A percentile compares a stretch with the other conserved stretches of the same genome.
Evolutionary conservation across 352 stramenopile genomes (phyloP).

Genomic region (Globisporangium megalacanthum): DNA sequence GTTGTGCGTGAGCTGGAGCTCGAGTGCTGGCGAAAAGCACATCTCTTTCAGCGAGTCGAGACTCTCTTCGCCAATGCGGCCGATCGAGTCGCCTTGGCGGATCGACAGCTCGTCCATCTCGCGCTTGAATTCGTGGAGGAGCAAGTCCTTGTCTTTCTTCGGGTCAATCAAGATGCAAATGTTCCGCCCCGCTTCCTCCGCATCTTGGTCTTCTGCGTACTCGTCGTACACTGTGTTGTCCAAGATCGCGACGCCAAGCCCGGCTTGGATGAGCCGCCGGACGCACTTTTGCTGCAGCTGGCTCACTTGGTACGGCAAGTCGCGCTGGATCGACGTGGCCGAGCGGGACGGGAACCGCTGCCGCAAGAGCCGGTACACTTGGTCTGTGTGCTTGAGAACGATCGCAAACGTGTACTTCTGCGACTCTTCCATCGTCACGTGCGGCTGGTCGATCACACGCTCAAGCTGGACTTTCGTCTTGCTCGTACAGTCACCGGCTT

Average conservation of each 20-base stretch:
- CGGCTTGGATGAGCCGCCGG: slow-evolving; percentile 72
- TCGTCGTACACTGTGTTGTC: slow-evolving; percentile 66
- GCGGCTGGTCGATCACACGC: slow-evolving; percentile 34
- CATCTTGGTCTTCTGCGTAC: slow-evolving; percentile 24
- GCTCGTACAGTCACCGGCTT: slow-evolving; percentile 6
- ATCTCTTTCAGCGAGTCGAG: slow-evolving; percentile 76
- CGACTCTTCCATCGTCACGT: slow-evolving; percentile 80
- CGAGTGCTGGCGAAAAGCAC: slow-evolving; percentile 80
- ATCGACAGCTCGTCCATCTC: slow-evolving; percentile 84
- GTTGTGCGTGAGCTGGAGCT: slow-evolving; percentile 85
- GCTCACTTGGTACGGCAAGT: slow-evolving; percentile 64
- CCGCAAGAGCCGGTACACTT: slow-evolving; percentile 64
- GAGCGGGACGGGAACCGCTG: slow-evolving; percentile 68
- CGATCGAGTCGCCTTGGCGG: slow-evolving; percentile 61
- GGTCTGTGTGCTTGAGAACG: slow-evolving; percentile 76
- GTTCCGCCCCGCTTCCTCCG: slow-evolving; percentile 58
- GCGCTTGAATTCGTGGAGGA: slow-evolving; percentile 85
- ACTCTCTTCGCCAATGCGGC: slow-evolving; percentile 66
- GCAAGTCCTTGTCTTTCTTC: slow-evolving; percentile 76
- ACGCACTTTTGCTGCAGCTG: slow-evolving; percentile 80
- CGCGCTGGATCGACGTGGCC: slow-evolving; percentile 53
- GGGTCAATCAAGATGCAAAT: slow-evolving; percentile 78
- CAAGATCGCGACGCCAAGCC: slow-evolving; percentile 61
- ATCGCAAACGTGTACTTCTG: slow-evolving; percentile 89
- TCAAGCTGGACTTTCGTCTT: slow-evolving; percentile 20